Conservation (phyloP, 306 rosid species). For the Vigna reflexopilosa region DNA sequence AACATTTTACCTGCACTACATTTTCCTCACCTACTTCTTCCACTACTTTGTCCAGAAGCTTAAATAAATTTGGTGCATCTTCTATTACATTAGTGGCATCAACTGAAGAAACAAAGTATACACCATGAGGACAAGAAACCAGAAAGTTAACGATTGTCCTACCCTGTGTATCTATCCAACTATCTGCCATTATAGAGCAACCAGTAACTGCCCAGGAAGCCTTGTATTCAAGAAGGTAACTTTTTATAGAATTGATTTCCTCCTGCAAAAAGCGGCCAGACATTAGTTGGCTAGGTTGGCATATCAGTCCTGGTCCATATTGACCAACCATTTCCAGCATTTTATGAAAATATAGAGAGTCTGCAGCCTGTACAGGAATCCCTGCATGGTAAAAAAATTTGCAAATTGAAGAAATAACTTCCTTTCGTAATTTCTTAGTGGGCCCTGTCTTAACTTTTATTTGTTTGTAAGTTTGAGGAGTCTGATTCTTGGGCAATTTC, state of each 20-base stretch:
- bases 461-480: constrained; percentile 72
- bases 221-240: constrained; percentile 72
- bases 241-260: constrained; percentile 74
- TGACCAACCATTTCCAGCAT: constrained; percentile 91
- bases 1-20: constrained; percentile 86
- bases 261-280: constrained; percentile 78
- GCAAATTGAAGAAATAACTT: constrained; percentile 87
- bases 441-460: constrained; percentile 63
- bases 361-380: constrained; percentile 84
- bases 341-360: constrained; percentile 83
- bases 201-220: constrained; percentile 91
- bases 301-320: constrained; percentile 76
- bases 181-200: constrained; percentile 86
- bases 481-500: constrained; percentile 66
- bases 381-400: constrained; percentile 94
- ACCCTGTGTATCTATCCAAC: constrained; percentile 83
- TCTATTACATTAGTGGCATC: constrained; percentile 77
- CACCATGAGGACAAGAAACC: constrained; percentile 84
- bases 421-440: constrained; percentile 67
- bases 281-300: constrained; percentile 75
- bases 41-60: constrained; percentile 81
- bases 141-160: constrained; percentile 76
- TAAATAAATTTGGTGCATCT: constrained; percentile 77
- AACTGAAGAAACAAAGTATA: constrained; percentile 81
- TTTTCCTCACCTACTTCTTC: constrained; percentile 94